Conservation (phyloP, 2,329 filamentous ascomycete species). For the Penicillium sp. region DNA sequence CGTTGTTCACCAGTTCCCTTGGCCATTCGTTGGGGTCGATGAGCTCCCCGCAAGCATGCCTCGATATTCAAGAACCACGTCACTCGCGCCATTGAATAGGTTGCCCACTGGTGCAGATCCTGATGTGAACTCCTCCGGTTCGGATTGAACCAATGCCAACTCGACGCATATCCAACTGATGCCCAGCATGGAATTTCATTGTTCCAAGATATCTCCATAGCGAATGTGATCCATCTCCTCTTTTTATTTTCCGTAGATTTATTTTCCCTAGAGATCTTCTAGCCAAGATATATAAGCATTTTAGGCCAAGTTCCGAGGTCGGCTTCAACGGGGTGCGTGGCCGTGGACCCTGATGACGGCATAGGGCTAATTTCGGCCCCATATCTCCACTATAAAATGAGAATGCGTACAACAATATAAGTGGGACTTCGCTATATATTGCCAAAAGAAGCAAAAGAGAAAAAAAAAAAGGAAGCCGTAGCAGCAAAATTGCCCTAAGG, state of each 20-base stretch:
- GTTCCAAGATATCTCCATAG: neutral
- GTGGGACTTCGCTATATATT: neutral
- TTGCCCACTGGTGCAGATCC: neutral
- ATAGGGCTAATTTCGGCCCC: neutral
- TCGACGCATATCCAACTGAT: neutral
- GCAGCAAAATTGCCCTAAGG: neutral
- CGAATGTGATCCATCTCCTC: neutral
- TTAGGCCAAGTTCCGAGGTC: neutral
- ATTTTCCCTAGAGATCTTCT: neutral
- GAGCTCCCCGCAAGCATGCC: neutral
- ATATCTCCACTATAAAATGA: neutral
- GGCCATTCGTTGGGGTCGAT: neutral
- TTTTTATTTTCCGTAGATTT: too few relatives aligned
- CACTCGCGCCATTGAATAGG: neutral
- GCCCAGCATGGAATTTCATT: neutral
- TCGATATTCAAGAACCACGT: neutral
- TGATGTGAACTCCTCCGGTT: neutral
- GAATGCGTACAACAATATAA: neutral
- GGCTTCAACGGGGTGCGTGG: neutral
- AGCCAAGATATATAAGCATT: neutral
- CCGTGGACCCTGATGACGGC: conserved; percentile 2
- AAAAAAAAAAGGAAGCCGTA: neutral
- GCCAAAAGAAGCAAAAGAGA: neutral
- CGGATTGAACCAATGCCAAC: neutral
- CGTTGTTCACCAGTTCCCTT: neutral